phyloP scores from a whole-genome alignment of 148 eudicot genomes.

The Fagopyrum homotropicum region DNA sequence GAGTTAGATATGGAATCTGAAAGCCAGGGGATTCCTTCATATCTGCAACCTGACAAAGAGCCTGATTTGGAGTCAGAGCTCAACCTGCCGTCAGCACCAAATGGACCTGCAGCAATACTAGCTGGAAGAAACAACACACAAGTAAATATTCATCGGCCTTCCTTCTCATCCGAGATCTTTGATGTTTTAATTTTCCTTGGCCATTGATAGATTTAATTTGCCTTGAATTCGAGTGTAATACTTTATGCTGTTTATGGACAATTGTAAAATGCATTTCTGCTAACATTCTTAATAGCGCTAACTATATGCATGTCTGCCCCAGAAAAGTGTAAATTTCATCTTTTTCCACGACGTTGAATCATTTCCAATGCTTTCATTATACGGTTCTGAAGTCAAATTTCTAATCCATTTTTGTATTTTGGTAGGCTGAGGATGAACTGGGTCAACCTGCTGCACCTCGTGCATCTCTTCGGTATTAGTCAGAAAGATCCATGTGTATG shows the following conservation, averaged over 20 bases:
- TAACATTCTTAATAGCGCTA: not conserved
- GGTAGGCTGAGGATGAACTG: slow-evolving; percentile 70
- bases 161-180: not conserved
- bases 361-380: not conserved
- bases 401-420: not conserved
- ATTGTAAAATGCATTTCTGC: slow-evolving; percentile 4
- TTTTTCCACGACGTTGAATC: not conserved
- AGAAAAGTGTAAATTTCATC: not conserved
- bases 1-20: slow-evolving; percentile 93
- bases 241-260: not conserved
- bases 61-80: slow-evolving; percentile 63
- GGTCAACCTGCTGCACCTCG: slow-evolving; percentile 81
- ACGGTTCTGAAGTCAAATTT: not conserved
- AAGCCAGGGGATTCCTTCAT: slow-evolving; percentile 80
- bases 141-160: slow-evolving; percentile 24
- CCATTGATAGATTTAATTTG: not conserved
- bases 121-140: slow-evolving; percentile 56
- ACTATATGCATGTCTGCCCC: not conserved
- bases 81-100: slow-evolving; percentile 86
- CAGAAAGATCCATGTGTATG: not conserved
- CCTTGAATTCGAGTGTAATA: not conserved
- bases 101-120: slow-evolving; percentile 46
- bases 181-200: not conserved
- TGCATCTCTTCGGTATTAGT: slow-evolving; percentile 73
- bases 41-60: slow-evolving; percentile 83